Conservation (phyloP, 1,139 yeast species). For the Pichia sp. region DNA sequence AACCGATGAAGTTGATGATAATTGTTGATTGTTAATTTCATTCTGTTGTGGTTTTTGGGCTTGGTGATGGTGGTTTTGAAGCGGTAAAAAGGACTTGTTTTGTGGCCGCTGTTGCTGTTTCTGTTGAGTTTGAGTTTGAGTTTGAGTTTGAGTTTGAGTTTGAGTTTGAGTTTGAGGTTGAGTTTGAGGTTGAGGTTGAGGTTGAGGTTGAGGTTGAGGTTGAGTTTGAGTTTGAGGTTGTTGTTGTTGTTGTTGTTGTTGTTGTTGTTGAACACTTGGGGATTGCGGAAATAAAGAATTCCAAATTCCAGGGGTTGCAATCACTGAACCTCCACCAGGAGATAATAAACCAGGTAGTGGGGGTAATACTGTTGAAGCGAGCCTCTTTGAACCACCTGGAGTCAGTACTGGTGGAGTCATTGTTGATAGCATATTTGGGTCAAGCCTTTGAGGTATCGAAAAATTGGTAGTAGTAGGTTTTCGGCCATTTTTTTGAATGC, state of each 20-base stretch:
- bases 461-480: background rate
- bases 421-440: background rate
- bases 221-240: background rate
- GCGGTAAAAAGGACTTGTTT: slow-evolving; percentile 1
- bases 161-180: background rate
- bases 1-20: background rate
- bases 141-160: too few relatives aligned
- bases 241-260: slow-evolving; percentile 15
- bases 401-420: slow-evolving; percentile 48
- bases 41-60: background rate
- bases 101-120: slow-evolving; percentile 17
- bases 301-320: slow-evolving; percentile 46
- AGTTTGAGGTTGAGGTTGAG: background rate
- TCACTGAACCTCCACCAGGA: slow-evolving; percentile 32
- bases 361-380: slow-evolving; percentile 34
- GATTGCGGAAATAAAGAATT: slow-evolving; percentile 41
- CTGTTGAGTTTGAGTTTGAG: too few relatives aligned
- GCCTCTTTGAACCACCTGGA: slow-evolving; percentile 46
- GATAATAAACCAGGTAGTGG: slow-evolving; percentile 38
- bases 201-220: slow-evolving; percentile 5
- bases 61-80: slow-evolving; percentile 7
- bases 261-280: slow-evolving; percentile 26
- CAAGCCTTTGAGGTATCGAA: background rate
- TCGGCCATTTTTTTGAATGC: background rate
- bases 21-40: background rate